Evolutionary conservation across 1,284 basidiomycete genomes (phyloP), one percentile per base, ranked within the genome.

Genomic region (Puccinia triticina): DNA sequence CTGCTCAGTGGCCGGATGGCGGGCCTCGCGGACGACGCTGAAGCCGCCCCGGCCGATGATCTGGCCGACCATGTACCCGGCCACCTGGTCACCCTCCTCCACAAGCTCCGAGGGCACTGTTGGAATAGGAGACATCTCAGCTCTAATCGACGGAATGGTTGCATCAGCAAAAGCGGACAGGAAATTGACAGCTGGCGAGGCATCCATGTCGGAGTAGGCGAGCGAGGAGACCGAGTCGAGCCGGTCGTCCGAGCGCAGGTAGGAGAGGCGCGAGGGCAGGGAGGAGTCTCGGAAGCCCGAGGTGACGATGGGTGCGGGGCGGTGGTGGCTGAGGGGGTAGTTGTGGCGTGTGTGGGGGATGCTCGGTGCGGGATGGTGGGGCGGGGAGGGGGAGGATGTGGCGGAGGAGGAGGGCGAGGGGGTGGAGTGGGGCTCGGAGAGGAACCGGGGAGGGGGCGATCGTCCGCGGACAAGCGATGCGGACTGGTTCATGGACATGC

Each of bases 31-130:
- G 72, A 98, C 93, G 61, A 91, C 91, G n/a, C 94, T 94, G 86
- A 95, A 95, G 11, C 92, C 93, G 8, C 96, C 95, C 78, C 91
- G 89, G 23, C 93, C 95, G 14, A 98, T 90, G 84, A 93, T 89
- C 72, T 90, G 89, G 29, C 93, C 94, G 0, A 98, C 90, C 7
- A 90, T 90, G 86, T 95, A 96, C n/a, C 88, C 85, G 3, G 84
- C 86, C 7, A 87, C 72, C 48, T 84, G 83, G 50, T 84, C 84
- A 37, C 85, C 85, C 43, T 84, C 82, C 34, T 73, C 57, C 8
- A 73, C n/a, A 10, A 64, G 7, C 46, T 55, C 53, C 14, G 37
- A 69, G 0, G 66, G 37, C 66, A 69, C 66, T 69, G 66, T 69
- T 43, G 34, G 23, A 69, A 69, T 26, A 43, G 67, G 69, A 57